Conservation (phyloP, 2,329 filamentous ascomycete species). For the Ophiostoma quercus region DNA sequence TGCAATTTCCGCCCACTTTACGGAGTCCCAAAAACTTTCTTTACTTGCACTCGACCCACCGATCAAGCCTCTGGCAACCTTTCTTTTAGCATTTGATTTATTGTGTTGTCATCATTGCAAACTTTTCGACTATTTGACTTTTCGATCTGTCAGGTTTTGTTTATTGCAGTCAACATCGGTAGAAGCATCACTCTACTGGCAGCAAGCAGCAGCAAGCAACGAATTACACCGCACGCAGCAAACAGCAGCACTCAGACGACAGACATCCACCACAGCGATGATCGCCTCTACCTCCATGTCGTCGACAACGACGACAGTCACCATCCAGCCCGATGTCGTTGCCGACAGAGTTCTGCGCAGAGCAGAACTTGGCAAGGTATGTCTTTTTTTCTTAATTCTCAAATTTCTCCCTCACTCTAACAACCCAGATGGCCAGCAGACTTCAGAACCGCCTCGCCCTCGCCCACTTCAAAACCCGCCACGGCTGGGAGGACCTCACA, state of each 20-base stretch:
- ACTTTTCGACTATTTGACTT: neutral
- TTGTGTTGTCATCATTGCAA: conserved; percentile 1
- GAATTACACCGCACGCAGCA: neutral
- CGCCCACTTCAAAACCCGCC: conserved; percentile 94
- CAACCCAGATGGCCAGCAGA: conserved; percentile 77
- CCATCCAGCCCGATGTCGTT: conserved; percentile 59
- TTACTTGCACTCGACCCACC: conserved; percentile 24
- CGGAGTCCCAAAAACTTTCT: conserved; percentile 21
- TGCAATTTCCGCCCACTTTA: conserved; percentile 33
- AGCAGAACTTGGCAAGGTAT: conserved; percentile 70
- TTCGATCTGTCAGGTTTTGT: neutral
- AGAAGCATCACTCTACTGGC: neutral
- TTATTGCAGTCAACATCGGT: neutral
- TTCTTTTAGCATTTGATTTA: conserved; percentile 13
- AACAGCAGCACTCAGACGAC: neutral
- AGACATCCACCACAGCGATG: conserved; percentile 18
- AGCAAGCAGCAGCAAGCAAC: neutral
- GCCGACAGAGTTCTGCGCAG: conserved; percentile 65
- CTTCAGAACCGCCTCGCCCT: conserved; percentile 91
- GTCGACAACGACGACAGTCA: conserved; percentile 39
- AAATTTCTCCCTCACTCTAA: conserved; percentile 12
- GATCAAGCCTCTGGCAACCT: conserved; percentile 14
- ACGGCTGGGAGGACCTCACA: conserved; percentile 88
- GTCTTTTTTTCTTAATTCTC: conserved; percentile 28
- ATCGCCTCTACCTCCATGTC: conserved; percentile 25